phyloP scores from a whole-genome alignment of 768 basidiomycete genomes.

The Mycena albidolilacea region DNA sequence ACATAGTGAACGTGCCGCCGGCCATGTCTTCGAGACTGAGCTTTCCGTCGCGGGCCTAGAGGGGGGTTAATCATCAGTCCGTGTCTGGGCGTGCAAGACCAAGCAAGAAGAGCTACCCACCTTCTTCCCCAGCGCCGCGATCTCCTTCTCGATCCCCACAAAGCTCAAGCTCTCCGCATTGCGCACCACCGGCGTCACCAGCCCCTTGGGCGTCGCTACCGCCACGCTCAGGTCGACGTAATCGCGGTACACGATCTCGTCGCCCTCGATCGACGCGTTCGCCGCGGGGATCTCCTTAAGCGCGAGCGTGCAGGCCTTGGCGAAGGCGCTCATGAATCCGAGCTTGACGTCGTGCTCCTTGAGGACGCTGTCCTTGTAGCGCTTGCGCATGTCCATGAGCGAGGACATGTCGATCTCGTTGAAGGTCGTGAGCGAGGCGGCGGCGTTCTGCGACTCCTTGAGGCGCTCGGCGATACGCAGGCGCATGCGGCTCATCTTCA shows the following conservation, averaged over 20 bases:
- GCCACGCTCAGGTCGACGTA: constrained; percentile 96
- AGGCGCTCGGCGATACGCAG: constrained; percentile 96
- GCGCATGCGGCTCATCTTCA: constrained; percentile 99
- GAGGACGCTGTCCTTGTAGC: constrained; percentile 92
- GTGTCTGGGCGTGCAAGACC: neutral
- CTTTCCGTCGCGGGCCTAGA: constrained; percentile 89
- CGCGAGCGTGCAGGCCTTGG: constrained; percentile 86
- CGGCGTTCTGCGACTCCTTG: constrained; percentile 98
- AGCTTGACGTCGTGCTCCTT: constrained; percentile 97
- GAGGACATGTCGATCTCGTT: constrained; percentile 99
- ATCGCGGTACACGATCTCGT: constrained; percentile 93
- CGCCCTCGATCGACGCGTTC: constrained; percentile 95
- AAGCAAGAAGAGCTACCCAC: constrained; percentile 49
- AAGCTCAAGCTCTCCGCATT: constrained; percentile 92
- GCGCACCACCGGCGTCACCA: constrained; percentile 96
- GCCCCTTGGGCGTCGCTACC: constrained; percentile 96
- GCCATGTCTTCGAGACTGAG: constrained; percentile 98
- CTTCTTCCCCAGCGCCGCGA: constrained; percentile 93
- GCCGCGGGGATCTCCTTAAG: constrained; percentile 94
- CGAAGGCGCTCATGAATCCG: constrained; percentile 98
- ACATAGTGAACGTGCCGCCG: constrained; percentile 99
- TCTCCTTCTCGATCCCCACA: constrained; percentile 94
- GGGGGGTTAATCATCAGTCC: constrained; percentile 17
- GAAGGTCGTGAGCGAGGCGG: constrained; percentile 97
- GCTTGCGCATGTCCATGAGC: constrained; percentile 91